Conservation (phyloP, 306 rosid species). For the Medicago arabica region DNA sequence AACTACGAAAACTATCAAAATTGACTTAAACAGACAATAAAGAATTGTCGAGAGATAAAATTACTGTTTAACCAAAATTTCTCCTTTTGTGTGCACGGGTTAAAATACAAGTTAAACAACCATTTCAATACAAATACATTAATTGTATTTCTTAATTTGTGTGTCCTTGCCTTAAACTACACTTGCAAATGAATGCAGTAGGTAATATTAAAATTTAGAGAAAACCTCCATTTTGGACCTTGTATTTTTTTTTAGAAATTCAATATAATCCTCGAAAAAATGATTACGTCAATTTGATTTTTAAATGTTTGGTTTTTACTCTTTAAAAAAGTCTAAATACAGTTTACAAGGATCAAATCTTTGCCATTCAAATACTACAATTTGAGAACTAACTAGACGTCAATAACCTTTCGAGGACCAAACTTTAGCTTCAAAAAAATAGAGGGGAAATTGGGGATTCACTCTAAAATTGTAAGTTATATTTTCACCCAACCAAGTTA, state of each 20-base stretch:
- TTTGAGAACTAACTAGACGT: not conserved
- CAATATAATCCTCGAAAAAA: constrained; percentile 17
- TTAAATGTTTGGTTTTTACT: constrained; percentile 5
- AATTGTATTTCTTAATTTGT: constrained; percentile 6
- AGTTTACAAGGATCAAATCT: constrained; percentile 12
- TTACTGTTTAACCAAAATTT: not conserved
- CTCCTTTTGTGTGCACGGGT: not conserved
- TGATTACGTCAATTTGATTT: constrained; percentile 6
- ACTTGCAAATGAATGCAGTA: constrained; percentile 1
- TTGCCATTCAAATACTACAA: constrained; percentile 21
- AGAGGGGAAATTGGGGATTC: constrained; percentile 8
- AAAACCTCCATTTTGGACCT: constrained; percentile 24
- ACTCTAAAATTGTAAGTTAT: not conserved
- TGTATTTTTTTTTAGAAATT: not conserved
- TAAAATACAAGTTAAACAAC: not conserved
- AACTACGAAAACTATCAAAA: constrained; percentile 21
- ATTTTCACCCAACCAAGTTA: constrained; percentile 25
- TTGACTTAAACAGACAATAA: constrained; percentile 30
- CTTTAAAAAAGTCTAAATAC: constrained; percentile 1
- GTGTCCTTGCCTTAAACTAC: constrained; percentile 1
- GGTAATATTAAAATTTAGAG: constrained; percentile 9
- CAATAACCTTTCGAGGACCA: constrained; percentile 21
- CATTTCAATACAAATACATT: not conserved
- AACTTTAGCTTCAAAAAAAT: not conserved
- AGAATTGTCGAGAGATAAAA: constrained; percentile 1